phyloP scores from a whole-genome alignment of 2,329 filamentous ascomycete species.

The Hirsutella thompsonii region DNA sequence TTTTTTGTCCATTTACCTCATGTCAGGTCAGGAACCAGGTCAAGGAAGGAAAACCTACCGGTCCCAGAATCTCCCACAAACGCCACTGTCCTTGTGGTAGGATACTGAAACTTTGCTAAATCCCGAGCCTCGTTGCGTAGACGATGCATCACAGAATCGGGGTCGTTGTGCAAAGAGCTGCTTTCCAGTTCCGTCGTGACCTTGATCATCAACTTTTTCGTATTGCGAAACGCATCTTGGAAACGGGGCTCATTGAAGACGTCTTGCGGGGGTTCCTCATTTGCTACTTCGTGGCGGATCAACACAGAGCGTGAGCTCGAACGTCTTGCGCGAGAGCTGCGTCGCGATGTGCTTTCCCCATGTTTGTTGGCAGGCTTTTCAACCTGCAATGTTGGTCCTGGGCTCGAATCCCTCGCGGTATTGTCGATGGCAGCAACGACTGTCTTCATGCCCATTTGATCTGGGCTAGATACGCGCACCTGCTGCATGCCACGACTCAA shows the following conservation, averaged over 20 bases:
- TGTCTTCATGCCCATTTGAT: background rate
- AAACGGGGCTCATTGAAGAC: conserved; percentile 21
- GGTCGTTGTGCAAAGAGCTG: conserved; percentile 19
- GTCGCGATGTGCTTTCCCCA: conserved; percentile 2
- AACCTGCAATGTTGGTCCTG: background rate
- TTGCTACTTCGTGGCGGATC: conserved; percentile 10
- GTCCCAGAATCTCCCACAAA: conserved; percentile 36
- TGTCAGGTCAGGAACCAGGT: background rate
- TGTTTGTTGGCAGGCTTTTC: background rate
- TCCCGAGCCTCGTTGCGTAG: conserved; percentile 18
- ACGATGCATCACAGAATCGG: conserved; percentile 23
- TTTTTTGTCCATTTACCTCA: background rate
- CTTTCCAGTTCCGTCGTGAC: conserved; percentile 20
- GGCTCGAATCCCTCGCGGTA: conserved; percentile 4
- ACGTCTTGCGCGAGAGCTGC: conserved; percentile 3
- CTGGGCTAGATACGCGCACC: conserved; percentile 4
- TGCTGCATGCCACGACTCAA: background rate
- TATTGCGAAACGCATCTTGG: conserved; percentile 18
- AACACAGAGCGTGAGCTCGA: conserved; percentile 3
- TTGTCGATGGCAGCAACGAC: conserved; percentile 4
- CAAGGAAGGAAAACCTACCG: too few species aligned
- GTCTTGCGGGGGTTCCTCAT: conserved; percentile 21
- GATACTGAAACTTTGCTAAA: conserved; percentile 23
- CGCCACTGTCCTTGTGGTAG: conserved; percentile 26
- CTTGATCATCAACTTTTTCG: conserved; percentile 17